These are phyloP conservation scores for Komagataella ulmi DNA, from an alignment of 805 yeast species.

Conservation along the genomic window DNA sequence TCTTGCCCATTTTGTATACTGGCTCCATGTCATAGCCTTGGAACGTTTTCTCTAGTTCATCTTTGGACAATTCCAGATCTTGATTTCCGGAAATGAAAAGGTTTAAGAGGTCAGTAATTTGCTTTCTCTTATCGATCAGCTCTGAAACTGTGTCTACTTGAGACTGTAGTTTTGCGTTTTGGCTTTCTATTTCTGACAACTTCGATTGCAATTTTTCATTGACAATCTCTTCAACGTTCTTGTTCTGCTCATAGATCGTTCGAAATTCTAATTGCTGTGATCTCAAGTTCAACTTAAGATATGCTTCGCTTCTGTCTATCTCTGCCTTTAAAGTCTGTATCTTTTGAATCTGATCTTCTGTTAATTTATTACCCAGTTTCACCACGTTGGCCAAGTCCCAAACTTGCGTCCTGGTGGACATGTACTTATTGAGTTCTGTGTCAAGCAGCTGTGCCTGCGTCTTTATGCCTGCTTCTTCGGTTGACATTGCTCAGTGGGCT, in stretches of 20 bases:
- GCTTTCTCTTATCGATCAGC: not conserved
- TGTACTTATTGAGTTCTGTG: not conserved
- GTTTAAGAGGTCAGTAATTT: not conserved
- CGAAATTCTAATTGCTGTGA: not conserved
- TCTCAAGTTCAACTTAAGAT: not conserved
- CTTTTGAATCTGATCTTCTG: not conserved
- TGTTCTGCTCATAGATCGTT: not conserved
- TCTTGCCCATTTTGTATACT: not conserved
- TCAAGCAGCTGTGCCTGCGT: not conserved
- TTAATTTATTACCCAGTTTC: not conserved
- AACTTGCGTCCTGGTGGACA: not conserved
- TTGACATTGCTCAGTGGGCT: slow-evolving; percentile 8
- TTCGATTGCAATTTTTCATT: not conserved
- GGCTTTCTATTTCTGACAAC: not conserved
- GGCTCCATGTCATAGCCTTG: not conserved
- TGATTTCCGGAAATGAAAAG: not conserved
- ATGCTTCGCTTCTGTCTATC: not conserved
- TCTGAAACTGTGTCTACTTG: not conserved
- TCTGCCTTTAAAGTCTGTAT: not conserved
- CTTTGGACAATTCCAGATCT: not conserved
- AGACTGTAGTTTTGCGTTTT: not conserved
- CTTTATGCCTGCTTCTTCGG: not conserved
- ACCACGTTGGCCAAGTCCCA: not conserved
- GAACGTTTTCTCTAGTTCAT: not conserved
- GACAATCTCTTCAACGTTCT: not conserved